These are phyloP conservation scores for Naganishia friedmannii DNA, from an alignment of 768 basidiomycete species.

Conservation along the genomic window DNA sequence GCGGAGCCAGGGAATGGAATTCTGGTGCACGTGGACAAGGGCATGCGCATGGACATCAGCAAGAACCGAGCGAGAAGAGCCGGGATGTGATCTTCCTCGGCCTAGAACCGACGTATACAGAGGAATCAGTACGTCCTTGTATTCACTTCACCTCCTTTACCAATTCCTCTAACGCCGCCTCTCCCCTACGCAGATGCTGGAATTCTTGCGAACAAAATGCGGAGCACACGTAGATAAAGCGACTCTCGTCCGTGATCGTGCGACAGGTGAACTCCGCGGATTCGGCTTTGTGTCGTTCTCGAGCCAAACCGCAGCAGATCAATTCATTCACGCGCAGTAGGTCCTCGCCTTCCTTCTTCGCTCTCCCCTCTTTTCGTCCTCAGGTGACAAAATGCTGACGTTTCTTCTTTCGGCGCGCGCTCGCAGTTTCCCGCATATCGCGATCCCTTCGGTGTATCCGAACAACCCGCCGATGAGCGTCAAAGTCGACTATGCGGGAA, in stretches of 20 bases:
- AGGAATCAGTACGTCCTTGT: conserved; percentile 76
- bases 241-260: conserved; percentile 93
- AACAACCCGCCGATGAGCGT: conserved; percentile 79
- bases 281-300: conserved; percentile 96
- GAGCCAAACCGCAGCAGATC: conserved; percentile 76
- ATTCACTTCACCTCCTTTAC: conserved; percentile 28
- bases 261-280: conserved; percentile 92
- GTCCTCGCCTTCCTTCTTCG: conserved; percentile 23
- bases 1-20: neutral
- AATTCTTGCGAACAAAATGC: conserved; percentile 62
- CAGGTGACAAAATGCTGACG: neutral
- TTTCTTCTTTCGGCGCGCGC: neutral
- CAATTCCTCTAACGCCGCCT: neutral
- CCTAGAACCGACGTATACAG: conserved; percentile 83
- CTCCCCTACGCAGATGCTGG: conserved; percentile 59
- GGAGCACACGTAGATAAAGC: conserved; percentile 12
- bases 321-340: conserved; percentile 77
- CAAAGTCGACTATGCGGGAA: conserved; percentile 90
- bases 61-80: conserved; percentile 71
- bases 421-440: conserved; percentile 71
- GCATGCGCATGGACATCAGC: neutral
- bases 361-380: neutral
- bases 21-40: neutral
- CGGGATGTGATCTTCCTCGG: conserved; percentile 94
- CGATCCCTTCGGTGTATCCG: conserved; percentile 85